Conservation (phyloP, 2,329 filamentous ascomycete genomes). For the Diaporthe vexans region DNA sequence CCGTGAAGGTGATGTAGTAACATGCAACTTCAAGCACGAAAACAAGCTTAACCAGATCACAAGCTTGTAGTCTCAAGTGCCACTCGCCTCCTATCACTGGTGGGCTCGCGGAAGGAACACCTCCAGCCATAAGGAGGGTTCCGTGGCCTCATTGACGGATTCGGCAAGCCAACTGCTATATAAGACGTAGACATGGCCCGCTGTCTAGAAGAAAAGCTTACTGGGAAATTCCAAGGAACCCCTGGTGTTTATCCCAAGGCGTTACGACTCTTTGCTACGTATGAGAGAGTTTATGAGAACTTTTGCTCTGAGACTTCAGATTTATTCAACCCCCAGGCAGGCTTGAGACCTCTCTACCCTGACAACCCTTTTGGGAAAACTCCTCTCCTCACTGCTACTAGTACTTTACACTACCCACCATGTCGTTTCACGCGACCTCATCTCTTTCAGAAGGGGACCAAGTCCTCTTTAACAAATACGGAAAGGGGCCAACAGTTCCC, state of each 20-base stretch:
- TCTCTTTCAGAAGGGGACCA: conserved; percentile 46
- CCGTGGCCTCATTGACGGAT: conserved; percentile 20
- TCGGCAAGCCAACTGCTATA: conserved; percentile 22
- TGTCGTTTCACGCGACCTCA: conserved; percentile 46
- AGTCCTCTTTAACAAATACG: conserved; percentile 47
- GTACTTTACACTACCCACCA: conserved; percentile 29
- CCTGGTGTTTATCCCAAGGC: conserved; percentile 3
- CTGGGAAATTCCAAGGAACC: conserved; percentile 6
- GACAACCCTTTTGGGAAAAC: no score
- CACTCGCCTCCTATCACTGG: conserved; percentile 19
- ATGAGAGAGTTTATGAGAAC: background rate
- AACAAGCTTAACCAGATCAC: conserved; percentile 26
- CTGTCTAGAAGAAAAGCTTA: conserved; percentile 6
- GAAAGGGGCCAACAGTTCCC: conserved; percentile 46
- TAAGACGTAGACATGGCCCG: conserved; percentile 20
- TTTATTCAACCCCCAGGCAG: background rate
- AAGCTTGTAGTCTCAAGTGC: conserved; percentile 12
- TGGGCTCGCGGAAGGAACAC: background rate
- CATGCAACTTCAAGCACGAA: conserved; percentile 24
- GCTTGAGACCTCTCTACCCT: background rate
- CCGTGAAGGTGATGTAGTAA: conserved; percentile 19
- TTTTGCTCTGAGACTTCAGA: background rate
- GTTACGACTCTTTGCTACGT: background rate
- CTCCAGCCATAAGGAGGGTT: conserved; percentile 12
- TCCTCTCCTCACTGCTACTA: conserved; percentile 32